A percentile compares a stretch with the other conserved stretches of the same genome.
Conservation (phyloP, 2,329 filamentous ascomycete genomes). For the Tothia fuscella region DNA sequence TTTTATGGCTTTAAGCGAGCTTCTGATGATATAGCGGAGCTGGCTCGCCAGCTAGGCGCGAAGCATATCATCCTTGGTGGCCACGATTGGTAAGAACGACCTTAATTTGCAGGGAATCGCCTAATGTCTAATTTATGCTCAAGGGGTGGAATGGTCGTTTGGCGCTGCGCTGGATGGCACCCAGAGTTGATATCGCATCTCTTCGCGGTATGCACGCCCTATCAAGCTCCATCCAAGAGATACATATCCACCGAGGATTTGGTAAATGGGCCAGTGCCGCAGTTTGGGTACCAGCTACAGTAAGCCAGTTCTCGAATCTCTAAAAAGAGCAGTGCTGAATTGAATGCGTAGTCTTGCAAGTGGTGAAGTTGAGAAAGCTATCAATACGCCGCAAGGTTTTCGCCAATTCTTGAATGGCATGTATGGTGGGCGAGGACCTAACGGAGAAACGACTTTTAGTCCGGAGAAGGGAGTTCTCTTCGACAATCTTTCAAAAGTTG, state of each 20-base stretch:
- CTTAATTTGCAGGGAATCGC: neutral
- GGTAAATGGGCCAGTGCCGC: conserved; percentile 46
- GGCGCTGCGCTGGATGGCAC: conserved; percentile 26
- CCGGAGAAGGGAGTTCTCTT: conserved; percentile 51
- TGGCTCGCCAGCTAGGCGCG: conserved; percentile 48
- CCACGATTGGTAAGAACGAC: conserved; percentile 60
- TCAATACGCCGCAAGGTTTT: conserved; percentile 48
- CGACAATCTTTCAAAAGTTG: conserved; percentile 25
- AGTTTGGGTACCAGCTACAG: conserved; percentile 81
- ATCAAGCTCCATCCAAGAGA: conserved; percentile 39
- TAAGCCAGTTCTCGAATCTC: too few species aligned
- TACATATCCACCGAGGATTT: conserved; percentile 49
- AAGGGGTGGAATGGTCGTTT: conserved; percentile 12
- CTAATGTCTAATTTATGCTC: neutral
- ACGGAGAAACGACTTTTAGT: conserved; percentile 46
- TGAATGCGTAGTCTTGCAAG: too few species aligned
- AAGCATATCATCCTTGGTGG: conserved; percentile 66
- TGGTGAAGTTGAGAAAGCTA: conserved; percentile 38
- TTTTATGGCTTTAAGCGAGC: conserved; percentile 63
- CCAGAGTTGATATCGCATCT: conserved; percentile 56
- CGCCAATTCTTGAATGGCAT: conserved; percentile 58
- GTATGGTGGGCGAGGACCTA: conserved; percentile 52
- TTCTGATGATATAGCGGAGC: conserved; percentile 60
- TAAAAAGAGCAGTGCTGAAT: too few species aligned
- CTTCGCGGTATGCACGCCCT: conserved; percentile 75